These are phyloP conservation scores for Boletus huronensis DNA, from an alignment of 768 basidiomycete genomes.

Conservation along the genomic window DNA sequence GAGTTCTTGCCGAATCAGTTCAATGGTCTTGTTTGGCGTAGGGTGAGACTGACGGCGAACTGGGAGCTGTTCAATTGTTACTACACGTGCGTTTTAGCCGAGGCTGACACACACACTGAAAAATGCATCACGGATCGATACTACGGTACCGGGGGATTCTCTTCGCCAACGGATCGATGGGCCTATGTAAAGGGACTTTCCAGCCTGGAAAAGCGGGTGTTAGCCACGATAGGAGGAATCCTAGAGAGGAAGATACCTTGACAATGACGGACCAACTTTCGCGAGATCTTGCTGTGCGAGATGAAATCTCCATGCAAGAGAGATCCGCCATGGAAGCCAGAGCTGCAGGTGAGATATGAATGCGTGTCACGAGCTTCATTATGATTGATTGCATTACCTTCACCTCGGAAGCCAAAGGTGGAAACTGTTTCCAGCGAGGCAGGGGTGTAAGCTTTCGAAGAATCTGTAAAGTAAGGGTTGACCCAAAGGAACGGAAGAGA, in stretches of 20 bases:
- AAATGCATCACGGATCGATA: constrained; percentile 86
- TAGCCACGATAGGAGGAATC: background rate
- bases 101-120: constrained; percentile 59
- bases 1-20: constrained; percentile 66
- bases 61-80: constrained; percentile 54
- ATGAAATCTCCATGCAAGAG: constrained; percentile 76
- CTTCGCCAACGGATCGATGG: constrained; percentile 73
- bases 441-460: constrained; percentile 64
- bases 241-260: constrained; percentile 48
- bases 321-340: constrained; percentile 81
- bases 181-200: constrained; percentile 64
- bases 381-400: constrained; percentile 53
- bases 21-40: constrained; percentile 53
- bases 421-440: constrained; percentile 48
- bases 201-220: constrained; percentile 44
- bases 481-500: background rate
- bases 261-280: constrained; percentile 75
- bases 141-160: constrained; percentile 72
- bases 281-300: constrained; percentile 58
- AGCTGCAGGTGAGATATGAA: constrained; percentile 43
- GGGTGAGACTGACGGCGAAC: constrained; percentile 75
- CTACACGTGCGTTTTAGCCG: background rate
- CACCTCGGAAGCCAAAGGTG: constrained; percentile 90
- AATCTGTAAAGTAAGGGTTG: constrained; percentile 41
- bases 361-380: constrained; percentile 1